phyloP scores from a whole-genome alignment of 164 flowering plant species.

The Dillenia suffruticosa region DNA sequence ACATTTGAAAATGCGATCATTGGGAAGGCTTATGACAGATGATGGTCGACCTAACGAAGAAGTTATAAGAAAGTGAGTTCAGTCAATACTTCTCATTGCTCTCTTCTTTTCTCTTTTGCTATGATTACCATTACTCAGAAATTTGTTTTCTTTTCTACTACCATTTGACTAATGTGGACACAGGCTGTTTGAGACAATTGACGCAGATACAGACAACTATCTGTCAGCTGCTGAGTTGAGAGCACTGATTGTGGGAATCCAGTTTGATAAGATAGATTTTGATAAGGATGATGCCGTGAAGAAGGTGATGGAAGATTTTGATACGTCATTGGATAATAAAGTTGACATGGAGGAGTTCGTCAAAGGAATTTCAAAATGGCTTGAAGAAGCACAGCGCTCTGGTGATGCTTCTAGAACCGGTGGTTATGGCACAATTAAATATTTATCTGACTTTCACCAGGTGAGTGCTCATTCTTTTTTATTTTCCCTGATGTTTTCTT shows the following conservation, averaged over 20 bases:
- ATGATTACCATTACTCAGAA: too few relatives aligned
- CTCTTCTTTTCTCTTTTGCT: not conserved
- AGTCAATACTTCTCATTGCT: not conserved
- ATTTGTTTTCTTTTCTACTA: conserved; percentile 1
- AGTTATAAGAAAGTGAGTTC: conserved; percentile 45
- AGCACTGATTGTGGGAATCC: conserved; percentile 69
- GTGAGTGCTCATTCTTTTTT: conserved; percentile 29
- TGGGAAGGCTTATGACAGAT: conserved; percentile 56
- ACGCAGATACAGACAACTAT: conserved; percentile 34
- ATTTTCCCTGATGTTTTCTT: conserved; percentile 1
- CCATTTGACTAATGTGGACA: not conserved
- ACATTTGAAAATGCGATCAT: conserved; percentile 40
- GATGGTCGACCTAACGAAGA: conserved; percentile 56
- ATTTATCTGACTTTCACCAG: conserved; percentile 31
- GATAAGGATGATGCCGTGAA: conserved; percentile 54
- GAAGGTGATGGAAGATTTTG: conserved; percentile 65
- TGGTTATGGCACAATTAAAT: conserved; percentile 32
- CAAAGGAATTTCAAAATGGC: conserved; percentile 60
- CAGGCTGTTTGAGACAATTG: conserved; percentile 67
- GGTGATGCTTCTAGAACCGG: conserved; percentile 14
- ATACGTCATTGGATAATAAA: conserved; percentile 36
- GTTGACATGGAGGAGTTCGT: conserved; percentile 48
- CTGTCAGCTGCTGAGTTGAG: conserved; percentile 51
- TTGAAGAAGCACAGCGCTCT: conserved; percentile 38
- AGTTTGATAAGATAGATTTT: conserved; percentile 54